Evolutionary conservation across 2,329 filamentous ascomycete species (phyloP), one percentile per base, ranked within the genome.

Genomic region (Aspergillus quadricinctus): DNA sequence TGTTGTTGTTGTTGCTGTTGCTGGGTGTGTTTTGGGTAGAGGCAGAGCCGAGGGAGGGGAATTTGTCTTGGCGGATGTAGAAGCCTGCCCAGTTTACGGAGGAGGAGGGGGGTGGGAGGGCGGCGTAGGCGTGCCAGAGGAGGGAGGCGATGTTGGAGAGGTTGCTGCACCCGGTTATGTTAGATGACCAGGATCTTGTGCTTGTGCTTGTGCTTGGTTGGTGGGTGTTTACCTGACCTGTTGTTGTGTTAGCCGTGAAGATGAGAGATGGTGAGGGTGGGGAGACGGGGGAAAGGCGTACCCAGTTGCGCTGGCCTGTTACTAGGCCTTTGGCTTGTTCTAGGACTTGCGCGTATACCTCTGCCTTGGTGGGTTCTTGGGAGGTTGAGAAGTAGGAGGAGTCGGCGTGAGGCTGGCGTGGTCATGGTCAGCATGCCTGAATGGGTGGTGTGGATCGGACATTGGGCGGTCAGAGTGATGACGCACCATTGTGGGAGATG

Each of bases 31-130:
- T 37, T 5, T 37, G 31, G 31, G 66, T 52, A 4, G 63, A 62
- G 9, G 63, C 59, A 4, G 63, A 62, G 9, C 63, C 59, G 25
- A 67, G 63, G 5, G 61, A 60, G 27, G 72, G 74, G 61, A 76
- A 76, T 57, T 75, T 75, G 61, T 77, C 75, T 50, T 71, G 68
- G 51, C 75, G 69, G 49, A 79, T 71, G 61, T 79, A 79, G 70
- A 79, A 79, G 3, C 78, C 77, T 4, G 76, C 69, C 78, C 78
- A 80, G 64, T 80, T 80, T 41, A 80, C 77, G 48, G 69, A 62
- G n/a, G 68, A 68, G 5, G 74, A 76, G 2, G 77, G 75, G 3
- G 68, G 48, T 0, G 76, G 75, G 46, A 80, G 75, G 19, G 75
- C 69, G 48, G 73, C 70, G 63, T 73, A 80, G 54, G 75, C 70